Percentiles rank a stretch among this genome's conserved stretches.
These are phyloP conservation scores for Scenedesmus sp. DNA, from an alignment of 163 green algal genomes.

Conservation along the genomic window DNA sequence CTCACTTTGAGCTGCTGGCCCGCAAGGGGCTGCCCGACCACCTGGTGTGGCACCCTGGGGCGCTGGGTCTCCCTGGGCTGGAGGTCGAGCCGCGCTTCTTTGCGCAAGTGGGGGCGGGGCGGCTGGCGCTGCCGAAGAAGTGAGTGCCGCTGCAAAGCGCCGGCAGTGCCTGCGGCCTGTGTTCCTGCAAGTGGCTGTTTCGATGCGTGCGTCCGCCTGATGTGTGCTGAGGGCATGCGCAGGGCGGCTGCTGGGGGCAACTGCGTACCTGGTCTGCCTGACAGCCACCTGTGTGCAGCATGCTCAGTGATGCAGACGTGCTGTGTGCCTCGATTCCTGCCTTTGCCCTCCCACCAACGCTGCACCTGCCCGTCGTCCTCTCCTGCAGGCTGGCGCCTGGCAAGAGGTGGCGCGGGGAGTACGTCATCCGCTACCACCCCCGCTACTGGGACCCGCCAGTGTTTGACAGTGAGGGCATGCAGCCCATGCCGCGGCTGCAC, in stretches of 20 bases:
- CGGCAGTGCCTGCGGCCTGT: not conserved
- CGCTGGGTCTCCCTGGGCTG: not conserved
- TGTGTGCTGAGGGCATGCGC: no score
- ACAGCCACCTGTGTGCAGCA: not conserved
- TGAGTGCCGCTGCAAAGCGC: conserved; percentile 7
- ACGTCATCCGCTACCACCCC: conserved; percentile 37
- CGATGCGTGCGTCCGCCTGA: no score
- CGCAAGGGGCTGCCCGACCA: conserved; percentile 31
- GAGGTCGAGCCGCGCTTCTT: conserved; percentile 21
- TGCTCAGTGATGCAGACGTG: not conserved
- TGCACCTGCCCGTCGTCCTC: not conserved
- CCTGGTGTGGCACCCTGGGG: conserved; percentile 42
- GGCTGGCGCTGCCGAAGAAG: conserved; percentile 48
- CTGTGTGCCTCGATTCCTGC: not conserved
- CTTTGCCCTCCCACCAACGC: not conserved
- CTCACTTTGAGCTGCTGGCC: conserved; percentile 36
- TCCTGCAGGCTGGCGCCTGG: conserved; percentile 40
- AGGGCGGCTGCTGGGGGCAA: no score
- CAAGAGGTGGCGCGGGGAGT: conserved; percentile 43
- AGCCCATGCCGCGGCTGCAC: conserved; percentile 38
- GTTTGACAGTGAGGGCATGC: conserved; percentile 36
- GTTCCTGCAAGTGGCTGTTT: no score
- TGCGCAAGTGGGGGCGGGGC: conserved; percentile 34
- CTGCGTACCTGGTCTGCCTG: no score
- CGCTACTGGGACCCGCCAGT: conserved; percentile 54